Percentiles rank a stretch among this genome's conserved stretches.
phyloP scores from a whole-genome alignment of 805 yeast genomes.

The Pichia nanzhaoensis region DNA sequence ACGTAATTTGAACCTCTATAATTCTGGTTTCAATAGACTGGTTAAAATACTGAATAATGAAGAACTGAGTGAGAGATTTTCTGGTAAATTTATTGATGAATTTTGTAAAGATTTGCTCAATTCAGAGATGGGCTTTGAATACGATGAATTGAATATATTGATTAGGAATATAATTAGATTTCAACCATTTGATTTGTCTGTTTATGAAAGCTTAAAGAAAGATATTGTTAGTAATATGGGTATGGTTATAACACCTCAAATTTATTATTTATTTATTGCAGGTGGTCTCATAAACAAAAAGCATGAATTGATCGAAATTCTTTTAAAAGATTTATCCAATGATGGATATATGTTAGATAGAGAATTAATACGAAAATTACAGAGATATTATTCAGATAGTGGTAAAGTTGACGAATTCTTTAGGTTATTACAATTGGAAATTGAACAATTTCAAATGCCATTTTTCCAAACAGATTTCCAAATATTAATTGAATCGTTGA shows the following conservation, averaged over 20 bases:
- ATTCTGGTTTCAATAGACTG: background rate
- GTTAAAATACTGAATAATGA: background rate
- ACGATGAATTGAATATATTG: slow-evolving; percentile 2
- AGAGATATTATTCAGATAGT: background rate
- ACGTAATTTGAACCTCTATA: slow-evolving; percentile 5
- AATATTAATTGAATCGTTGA: slow-evolving; percentile 13
- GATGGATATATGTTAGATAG: slow-evolving; percentile 18
- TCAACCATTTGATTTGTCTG: background rate
- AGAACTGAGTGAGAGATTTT: background rate
- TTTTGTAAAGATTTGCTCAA: slow-evolving; percentile 6
- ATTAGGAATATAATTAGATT: slow-evolving; percentile 1
- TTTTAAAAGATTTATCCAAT: slow-evolving; percentile 14
- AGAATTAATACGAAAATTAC: slow-evolving; percentile 15
- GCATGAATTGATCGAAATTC: slow-evolving; percentile 13
- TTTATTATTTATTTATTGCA: slow-evolving; percentile 16
- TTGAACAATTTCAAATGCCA: slow-evolving; percentile 12
- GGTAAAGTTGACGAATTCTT: slow-evolving; percentile 16
- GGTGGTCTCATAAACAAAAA: slow-evolving; percentile 16
- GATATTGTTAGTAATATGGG: background rate
- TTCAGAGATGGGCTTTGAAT: slow-evolving; percentile 1
- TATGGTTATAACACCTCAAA: slow-evolving; percentile 10
- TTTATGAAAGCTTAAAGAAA: slow-evolving; percentile 1
- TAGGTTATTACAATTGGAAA: slow-evolving; percentile 19
- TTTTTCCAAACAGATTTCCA: slow-evolving; percentile 15
- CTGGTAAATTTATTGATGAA: slow-evolving; percentile 3